Evolutionary conservation across 345 rosid species (phyloP).

Genomic region (Luvunga scandens): DNA sequence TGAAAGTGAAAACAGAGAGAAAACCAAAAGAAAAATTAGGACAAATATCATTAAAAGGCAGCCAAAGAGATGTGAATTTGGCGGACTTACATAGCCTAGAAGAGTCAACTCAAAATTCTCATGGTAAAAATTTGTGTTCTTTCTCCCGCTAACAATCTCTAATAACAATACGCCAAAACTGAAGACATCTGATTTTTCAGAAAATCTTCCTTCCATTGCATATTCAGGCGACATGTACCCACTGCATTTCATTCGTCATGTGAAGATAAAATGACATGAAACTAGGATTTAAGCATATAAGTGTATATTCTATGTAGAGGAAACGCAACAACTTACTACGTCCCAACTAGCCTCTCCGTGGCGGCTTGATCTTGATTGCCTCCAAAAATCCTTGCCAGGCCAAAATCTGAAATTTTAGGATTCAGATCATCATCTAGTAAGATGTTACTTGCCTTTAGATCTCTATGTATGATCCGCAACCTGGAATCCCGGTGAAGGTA

Average conservation of each 20-base stretch:
- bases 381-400: slow-evolving; percentile 37
- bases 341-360: slow-evolving; percentile 29
- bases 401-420: slow-evolving; percentile 39
- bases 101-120: slow-evolving; percentile 20
- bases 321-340: slow-evolving; percentile 16
- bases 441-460: slow-evolving; percentile 35
- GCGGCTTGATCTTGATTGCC: slow-evolving; percentile 21
- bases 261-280: background rate
- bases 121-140: slow-evolving; percentile 25
- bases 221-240: slow-evolving; percentile 52
- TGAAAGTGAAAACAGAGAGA: background rate
- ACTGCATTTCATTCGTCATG: slow-evolving; percentile 16
- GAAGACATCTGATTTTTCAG: slow-evolving; percentile 46
- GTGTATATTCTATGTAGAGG: background rate
- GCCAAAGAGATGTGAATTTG: background rate
- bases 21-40: background rate
- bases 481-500: slow-evolving; percentile 35
- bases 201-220: slow-evolving; percentile 42
- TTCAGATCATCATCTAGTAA: slow-evolving; percentile 25
- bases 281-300: background rate
- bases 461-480: slow-evolving; percentile 32
- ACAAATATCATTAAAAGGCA: too few species aligned
- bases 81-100: slow-evolving; percentile 27
- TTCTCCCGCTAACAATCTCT: slow-evolving; percentile 44
- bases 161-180: slow-evolving; percentile 44